Base-by-base conservation (phyloP, 345 rosid genomes). In the Citrus australasica region DNA sequence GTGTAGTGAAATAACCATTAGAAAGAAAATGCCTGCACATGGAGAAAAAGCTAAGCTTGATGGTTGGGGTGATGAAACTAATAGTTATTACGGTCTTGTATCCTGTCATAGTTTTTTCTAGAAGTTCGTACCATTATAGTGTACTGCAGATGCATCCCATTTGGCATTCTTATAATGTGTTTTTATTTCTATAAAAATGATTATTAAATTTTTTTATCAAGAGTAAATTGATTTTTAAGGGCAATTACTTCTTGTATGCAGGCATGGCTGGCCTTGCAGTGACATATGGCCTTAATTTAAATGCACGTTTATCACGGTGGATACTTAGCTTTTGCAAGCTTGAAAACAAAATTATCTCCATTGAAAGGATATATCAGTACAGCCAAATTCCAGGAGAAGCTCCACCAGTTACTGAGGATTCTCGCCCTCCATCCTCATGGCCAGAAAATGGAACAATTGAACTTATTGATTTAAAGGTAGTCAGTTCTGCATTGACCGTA, bases 261-360 rank as follows among this genome's bases (percentile, higher is more conserved):
- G 99, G 98, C 83, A 97, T 97, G 99, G 99, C 99, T 22, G 99
- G 99, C 80, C 98, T 97, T 76, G 99, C 99, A 61, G 98, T 97
- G 77, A 97, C 99, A 22, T 97, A 97, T 74, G 99, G 99, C 69
- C 98, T 97, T 75, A 97, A 97, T 85, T 87, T 97, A 82, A 97
- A 97, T 68, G 98, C 98, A 72, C 97, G 99, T 62, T 80, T 97
- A 67, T 97, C 99, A 32, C 85, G 99, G 76, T 97, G 99, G 99
- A 94, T 97, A 81, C 98, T 97, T 70, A 97, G 99, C 89, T 97
- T 92, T 87, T 97, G 99, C 89, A 97, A 97, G 86, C 98, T 97
- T 35, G 99, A 97, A 88, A 97, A 97, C 82, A 97, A 94, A 74
- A 96, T 96, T 72, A 96, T 96, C 65, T 96, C 99, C 46, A 94